These are phyloP conservation scores for Lasiodiplodia sp. DNA, from an alignment of 2,329 filamentous ascomycete species.

Conservation along the genomic window DNA sequence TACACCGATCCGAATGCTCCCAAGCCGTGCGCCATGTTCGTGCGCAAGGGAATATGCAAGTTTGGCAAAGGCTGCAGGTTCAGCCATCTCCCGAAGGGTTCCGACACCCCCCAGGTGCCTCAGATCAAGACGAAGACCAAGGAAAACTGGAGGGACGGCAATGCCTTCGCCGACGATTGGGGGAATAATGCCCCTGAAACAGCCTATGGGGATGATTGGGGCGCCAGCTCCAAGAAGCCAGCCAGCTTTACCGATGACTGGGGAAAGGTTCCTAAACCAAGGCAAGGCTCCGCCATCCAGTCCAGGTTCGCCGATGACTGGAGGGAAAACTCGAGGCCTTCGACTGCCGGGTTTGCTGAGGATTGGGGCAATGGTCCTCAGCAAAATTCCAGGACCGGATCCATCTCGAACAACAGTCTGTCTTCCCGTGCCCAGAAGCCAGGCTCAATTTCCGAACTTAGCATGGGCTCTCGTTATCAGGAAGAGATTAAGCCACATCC, in stretches of 20 bases:
- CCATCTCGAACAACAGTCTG: slow-evolving; percentile 7
- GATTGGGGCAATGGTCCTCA: slow-evolving; percentile 13
- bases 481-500: background rate
- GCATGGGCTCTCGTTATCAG: slow-evolving; percentile 14
- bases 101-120: background rate
- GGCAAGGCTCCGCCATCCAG: background rate
- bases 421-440: background rate
- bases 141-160: slow-evolving; percentile 10
- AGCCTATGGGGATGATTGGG: slow-evolving; percentile 17
- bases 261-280: background rate
- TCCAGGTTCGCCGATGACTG: slow-evolving; percentile 18
- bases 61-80: slow-evolving; percentile 20
- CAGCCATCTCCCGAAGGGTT: background rate
- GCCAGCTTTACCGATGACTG: slow-evolving; percentile 21
- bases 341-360: slow-evolving; percentile 6
- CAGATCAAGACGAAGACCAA: slow-evolving; percentile 12
- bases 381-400: background rate
- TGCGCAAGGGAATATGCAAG: slow-evolving; percentile 19
- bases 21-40: background rate
- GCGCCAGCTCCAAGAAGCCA: slow-evolving; percentile 12
- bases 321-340: background rate
- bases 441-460: slow-evolving; percentile 8
- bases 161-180: slow-evolving; percentile 21
- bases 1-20: background rate
- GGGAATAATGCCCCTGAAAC: background rate